These are phyloP conservation scores for Schwanniomyces sp. DNA, from an alignment of 805 yeast genomes.

Conservation along the genomic window DNA sequence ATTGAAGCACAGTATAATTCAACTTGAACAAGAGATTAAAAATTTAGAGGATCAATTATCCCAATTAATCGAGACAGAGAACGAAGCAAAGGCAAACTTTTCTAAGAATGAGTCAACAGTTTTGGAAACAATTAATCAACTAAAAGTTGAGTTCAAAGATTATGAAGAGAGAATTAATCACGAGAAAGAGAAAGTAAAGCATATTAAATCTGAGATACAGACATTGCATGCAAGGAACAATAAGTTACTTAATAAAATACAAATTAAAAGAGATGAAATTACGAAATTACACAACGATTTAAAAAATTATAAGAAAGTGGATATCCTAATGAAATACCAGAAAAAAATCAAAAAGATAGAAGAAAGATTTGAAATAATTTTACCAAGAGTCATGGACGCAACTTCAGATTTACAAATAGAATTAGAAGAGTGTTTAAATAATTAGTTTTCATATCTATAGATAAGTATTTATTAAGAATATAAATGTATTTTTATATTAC, in stretches of 20 bases:
- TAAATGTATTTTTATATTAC: conserved; percentile 25
- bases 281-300: conserved; percentile 21
- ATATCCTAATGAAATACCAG: conserved; percentile 21
- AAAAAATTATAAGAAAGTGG: conserved; percentile 25
- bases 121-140: conserved; percentile 17
- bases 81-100: conserved; percentile 10
- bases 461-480: background rate
- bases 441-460: background rate
- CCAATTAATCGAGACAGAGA: conserved; percentile 11
- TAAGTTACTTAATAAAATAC: conserved; percentile 24
- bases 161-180: conserved; percentile 24
- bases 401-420: conserved; percentile 18
- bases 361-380: conserved; percentile 35
- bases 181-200: conserved; percentile 19
- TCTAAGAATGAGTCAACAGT: conserved; percentile 18
- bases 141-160: conserved; percentile 19
- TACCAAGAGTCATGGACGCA: conserved; percentile 29
- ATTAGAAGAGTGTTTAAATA: conserved; percentile 6
- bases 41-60: conserved; percentile 18
- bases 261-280: conserved; percentile 25
- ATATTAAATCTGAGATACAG: conserved; percentile 21
- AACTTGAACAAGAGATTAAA: conserved; percentile 35
- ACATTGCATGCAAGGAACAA: conserved; percentile 19
- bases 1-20: conserved; percentile 37
- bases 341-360: conserved; percentile 24